Conservation (phyloP, 1,139 yeast species). For the Kodamaea suecica region DNA sequence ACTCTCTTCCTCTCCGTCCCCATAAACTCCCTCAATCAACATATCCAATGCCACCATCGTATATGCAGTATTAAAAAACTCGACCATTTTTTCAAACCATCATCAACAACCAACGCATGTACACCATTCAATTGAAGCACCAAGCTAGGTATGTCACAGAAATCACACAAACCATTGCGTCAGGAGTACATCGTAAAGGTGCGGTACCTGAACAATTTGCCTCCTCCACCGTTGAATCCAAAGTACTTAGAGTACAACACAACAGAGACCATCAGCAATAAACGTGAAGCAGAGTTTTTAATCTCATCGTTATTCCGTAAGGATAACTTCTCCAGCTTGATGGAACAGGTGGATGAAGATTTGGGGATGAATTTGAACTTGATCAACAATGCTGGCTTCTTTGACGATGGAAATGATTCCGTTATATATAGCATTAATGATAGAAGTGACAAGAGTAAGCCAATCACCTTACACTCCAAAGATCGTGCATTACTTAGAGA, state of each 20-base stretch:
- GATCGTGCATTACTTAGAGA: slow-evolving; percentile 79
- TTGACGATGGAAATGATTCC: slow-evolving; percentile 59
- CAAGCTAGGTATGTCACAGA: slow-evolving; percentile 23
- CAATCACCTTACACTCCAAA: slow-evolving; percentile 60
- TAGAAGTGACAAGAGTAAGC: slow-evolving; percentile 16
- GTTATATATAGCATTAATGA: slow-evolving; percentile 35
- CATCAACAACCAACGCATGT: not conserved
- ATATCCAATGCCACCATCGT: not conserved
- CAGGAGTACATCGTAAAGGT: slow-evolving; percentile 89
- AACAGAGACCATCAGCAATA: slow-evolving; percentile 37
- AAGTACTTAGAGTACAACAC: slow-evolving; percentile 62
- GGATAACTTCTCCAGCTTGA: slow-evolving; percentile 64
- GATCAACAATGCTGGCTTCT: slow-evolving; percentile 61
- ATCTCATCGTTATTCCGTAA: slow-evolving; percentile 73
- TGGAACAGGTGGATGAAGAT: slow-evolving; percentile 66
- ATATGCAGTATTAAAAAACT: not conserved
- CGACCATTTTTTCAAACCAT: not conserved
- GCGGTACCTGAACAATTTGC: slow-evolving; percentile 81
- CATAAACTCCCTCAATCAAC: not conserved
- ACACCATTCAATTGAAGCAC: no score
- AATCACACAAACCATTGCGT: slow-evolving; percentile 42
- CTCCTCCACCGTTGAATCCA: slow-evolving; percentile 94
- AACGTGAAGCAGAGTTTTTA: slow-evolving; percentile 57
- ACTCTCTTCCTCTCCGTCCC: no score
- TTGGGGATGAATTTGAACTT: slow-evolving; percentile 80